phyloP scores from a whole-genome alignment of 768 basidiomycete genomes.

The Inosperma sp. region DNA sequence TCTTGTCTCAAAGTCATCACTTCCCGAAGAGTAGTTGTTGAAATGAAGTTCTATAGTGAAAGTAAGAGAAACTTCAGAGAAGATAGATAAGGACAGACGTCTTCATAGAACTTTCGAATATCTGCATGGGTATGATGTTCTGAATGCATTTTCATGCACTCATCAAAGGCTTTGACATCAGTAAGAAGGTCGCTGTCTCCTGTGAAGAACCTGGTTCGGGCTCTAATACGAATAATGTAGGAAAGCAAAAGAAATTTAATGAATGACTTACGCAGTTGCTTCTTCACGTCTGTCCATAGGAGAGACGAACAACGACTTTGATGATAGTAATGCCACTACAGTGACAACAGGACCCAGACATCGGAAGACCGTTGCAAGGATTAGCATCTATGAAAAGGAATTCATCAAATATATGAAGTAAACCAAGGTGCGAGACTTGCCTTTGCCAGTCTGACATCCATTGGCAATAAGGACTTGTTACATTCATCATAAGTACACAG shows the following conservation, averaged over 20 bases:
- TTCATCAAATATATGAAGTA: not conserved
- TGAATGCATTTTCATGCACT: constrained; percentile 47
- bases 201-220: constrained; percentile 61
- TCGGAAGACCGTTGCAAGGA: constrained; percentile 77
- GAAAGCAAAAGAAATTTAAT: not conserved
- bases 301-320: constrained; percentile 79
- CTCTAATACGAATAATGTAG: constrained; percentile 39
- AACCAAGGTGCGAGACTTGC: constrained; percentile 29
- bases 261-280: constrained; percentile 52
- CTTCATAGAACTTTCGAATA: constrained; percentile 64
- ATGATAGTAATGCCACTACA: constrained; percentile 77
- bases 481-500: constrained; percentile 3
- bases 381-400: constrained; percentile 63
- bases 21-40: constrained; percentile 65
- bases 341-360: constrained; percentile 81
- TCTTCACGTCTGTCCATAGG: constrained; percentile 84
- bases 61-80: not conserved
- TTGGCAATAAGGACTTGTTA: constrained; percentile 70
- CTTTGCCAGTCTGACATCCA: constrained; percentile 86
- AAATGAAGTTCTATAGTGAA: constrained; percentile 73
- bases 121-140: constrained; percentile 45
- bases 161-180: constrained; percentile 70
- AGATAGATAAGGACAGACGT: constrained; percentile 38
- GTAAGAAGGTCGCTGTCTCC: constrained; percentile 84
- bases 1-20: constrained; percentile 74